Conservation (phyloP, 2,329 filamentous ascomycete genomes). For the Onygena corvina region DNA sequence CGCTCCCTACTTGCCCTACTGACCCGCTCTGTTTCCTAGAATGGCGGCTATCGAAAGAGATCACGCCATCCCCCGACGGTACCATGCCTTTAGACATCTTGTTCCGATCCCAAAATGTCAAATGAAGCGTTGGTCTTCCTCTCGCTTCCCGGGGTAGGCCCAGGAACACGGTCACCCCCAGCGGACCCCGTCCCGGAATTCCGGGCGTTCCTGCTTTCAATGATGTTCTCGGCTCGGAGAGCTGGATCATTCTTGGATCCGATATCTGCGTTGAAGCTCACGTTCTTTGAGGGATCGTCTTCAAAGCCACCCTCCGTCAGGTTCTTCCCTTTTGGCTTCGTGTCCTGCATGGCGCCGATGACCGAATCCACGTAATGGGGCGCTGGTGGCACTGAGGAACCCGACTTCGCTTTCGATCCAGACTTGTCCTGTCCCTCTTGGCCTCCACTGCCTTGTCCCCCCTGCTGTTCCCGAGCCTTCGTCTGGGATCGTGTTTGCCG, state of each 20-base stretch:
- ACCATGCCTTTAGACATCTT: constrained; percentile 12
- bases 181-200: constrained; percentile 17
- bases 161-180: background rate
- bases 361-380: constrained; percentile 31
- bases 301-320: constrained; percentile 39
- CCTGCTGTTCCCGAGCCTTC: constrained; percentile 16
- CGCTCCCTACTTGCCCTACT: background rate
- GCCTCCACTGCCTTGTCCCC: constrained; percentile 10
- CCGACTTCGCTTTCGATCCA: constrained; percentile 15
- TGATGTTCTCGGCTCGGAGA: constrained; percentile 34
- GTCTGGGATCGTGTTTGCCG: constrained; percentile 18
- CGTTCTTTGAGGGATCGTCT: constrained; percentile 33
- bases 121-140: constrained; percentile 16
- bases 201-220: constrained; percentile 24
- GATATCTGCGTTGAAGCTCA: constrained; percentile 42
- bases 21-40: background rate
- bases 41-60: background rate
- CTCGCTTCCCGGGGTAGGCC: background rate
- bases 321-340: constrained; percentile 42
- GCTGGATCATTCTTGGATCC: constrained; percentile 46
- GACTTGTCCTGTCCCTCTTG: constrained; percentile 11
- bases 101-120: constrained; percentile 13
- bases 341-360: constrained; percentile 17
- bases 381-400: constrained; percentile 22
- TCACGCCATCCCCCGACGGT: too few relatives aligned